Evolutionary conservation across 768 basidiomycete genomes (phyloP), one percentile per base, ranked within the genome.

Genomic region (Rickenella mellea): DNA sequence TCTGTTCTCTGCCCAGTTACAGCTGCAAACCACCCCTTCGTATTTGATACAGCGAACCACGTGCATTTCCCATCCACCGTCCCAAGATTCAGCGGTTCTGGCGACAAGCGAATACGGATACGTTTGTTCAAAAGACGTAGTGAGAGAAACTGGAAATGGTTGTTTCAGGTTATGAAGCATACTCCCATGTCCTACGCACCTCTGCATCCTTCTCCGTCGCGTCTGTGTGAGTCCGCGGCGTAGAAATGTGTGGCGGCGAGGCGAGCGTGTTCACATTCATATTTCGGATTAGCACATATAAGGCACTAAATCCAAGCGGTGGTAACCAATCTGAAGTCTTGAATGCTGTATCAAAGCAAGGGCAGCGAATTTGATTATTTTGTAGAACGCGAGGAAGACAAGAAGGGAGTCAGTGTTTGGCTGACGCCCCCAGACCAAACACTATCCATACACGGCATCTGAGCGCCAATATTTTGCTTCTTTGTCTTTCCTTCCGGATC

Each of bases 1-100:
- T n/a, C 75, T 63, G 65, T 44, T 59, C 50, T 40, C 60, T 50
- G 51, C 55, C 33, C 37, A 48, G 60, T 67, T 8, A 75, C 70
- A 25, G 83, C 81, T 35, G 74, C 80, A 58, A 87, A 88, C 76
- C 78, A 87, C 22, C 76, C 80, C 48, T 65, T 71, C 10, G 65
- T 59, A 53, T 79, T 83, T 2, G 78, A 68, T 2, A 73, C 65
- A 3, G 76, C 70, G 49, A 89, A 74, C 14, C 82, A 64, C 41
- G 60, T 68, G 29, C 71, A 74, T 20, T 70, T 67, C 5, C 69
- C 60, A 2, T 65, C 62, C 31, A 68, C 48, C 1, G 58, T 39
- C 14, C 70, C 52, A 17, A 71, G 60, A 48, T 68, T 61, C 22
- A 80, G 58, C 1, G 70, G 62, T 14, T 69, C 52, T 1, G 69